A percentile compares a stretch with the other conserved stretches of the same genome.
phyloP scores from a whole-genome alignment of 1,284 basidiomycete genomes.

The Tilletia caries region DNA sequence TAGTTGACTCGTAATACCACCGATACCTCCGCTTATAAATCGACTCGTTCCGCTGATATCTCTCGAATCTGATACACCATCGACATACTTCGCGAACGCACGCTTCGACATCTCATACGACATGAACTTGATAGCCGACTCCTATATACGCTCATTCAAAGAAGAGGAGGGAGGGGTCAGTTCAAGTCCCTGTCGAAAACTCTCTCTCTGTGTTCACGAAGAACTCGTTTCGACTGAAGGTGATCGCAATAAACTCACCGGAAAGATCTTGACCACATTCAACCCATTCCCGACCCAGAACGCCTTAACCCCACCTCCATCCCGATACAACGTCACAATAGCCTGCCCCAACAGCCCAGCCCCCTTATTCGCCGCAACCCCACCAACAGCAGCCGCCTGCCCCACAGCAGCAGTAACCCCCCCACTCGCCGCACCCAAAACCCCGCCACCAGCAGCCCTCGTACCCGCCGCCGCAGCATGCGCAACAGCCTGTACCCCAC shows the following conservation, averaged over 20 bases:
- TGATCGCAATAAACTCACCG: conserved; percentile 62
- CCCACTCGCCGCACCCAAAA: background rate
- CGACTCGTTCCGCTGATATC: conserved; percentile 87
- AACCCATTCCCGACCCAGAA: conserved; percentile 79
- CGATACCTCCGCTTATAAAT: conserved; percentile 91
- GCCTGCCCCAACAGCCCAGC: conserved; percentile 70
- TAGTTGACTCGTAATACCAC: conserved; percentile 92
- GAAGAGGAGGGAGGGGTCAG: conserved; percentile 56
- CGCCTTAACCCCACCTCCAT: conserved; percentile 73
- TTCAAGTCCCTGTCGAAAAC: no score
- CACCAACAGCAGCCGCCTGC: conserved; percentile 24
- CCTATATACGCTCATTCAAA: conserved; percentile 63
- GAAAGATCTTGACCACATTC: conserved; percentile 81
- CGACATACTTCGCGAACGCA: conserved; percentile 85
- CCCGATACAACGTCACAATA: conserved; percentile 70
- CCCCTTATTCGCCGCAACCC: conserved; percentile 56
- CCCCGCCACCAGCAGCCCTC: conserved; percentile 21
- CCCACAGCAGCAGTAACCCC: conserved; percentile 24
- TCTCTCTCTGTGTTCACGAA: no score
- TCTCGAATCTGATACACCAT: conserved; percentile 80
- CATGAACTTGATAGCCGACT: conserved; percentile 98
- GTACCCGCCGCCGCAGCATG: conserved; percentile 22
- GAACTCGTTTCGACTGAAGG: no score
- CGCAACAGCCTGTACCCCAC: conserved; percentile 18
- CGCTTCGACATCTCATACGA: conserved; percentile 94